Base-by-base conservation (phyloP, 371 early-diverging fungal genomes). In the Choanephora cucurbitarum region DNA sequence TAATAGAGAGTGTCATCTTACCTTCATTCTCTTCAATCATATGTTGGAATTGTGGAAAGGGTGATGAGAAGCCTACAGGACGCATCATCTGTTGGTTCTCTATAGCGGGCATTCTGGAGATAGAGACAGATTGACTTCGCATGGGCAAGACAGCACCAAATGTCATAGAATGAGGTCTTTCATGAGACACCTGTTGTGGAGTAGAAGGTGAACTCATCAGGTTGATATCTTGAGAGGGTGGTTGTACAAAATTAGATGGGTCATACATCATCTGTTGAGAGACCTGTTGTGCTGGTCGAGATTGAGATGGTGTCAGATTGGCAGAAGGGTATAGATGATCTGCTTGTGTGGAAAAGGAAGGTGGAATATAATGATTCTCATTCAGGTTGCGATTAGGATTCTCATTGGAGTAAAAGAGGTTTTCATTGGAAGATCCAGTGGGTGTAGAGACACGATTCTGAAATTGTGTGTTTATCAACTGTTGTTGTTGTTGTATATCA, bases 131-230 rank as follows among this genome's bases (percentile, higher is more conserved):
- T 21, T 43, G 43, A 15, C 34, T 31, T 34, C 49, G 33, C 11
- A 49, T 44, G 1, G 49, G 56, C 39, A 56, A 21, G 14, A 53
- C 5, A 3, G 60, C 60, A 24, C 55, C 55, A 45, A 55, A 61
- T 40, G 62, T 55, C 40, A 61, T 55, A 7, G 62, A 61, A 23
- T 61, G 62, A 23, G 62, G 62, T 7, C 62, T 21, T n/a, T 55
- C 55, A 18, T 31, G 32, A 8, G 18, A 18, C 18, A 37, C 37
- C 2, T 37, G 37, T 37, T 47, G 47, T 8, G 40, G 32, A 13
- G 45, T 33, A 18, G 59, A 58, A 14, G 47, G 33, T 0, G 52
- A 42, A 18, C 46, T 23, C 10, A 52, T 47, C 47, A 55, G 18
- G 8, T 37, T 21, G 41, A 55, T 46, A n/a, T 55, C 48, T 24